Conservation (phyloP, 805 yeast species). For the Wickerhamiella sergipiensis region DNA sequence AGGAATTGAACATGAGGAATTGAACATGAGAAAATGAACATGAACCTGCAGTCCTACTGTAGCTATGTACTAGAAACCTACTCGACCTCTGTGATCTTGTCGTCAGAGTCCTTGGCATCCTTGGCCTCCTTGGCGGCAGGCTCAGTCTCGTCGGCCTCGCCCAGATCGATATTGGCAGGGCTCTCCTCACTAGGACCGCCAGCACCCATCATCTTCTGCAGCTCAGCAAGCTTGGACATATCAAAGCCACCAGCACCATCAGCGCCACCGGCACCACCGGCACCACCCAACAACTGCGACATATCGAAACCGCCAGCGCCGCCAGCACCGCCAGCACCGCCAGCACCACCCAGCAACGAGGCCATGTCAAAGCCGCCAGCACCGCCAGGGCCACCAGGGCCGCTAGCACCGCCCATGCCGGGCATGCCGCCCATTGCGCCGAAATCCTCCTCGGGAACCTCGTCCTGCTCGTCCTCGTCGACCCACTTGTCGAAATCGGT, state of each 20-base stretch:
- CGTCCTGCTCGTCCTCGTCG: constrained; percentile 95
- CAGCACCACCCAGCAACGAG: constrained; percentile 10
- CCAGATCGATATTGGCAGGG: constrained; percentile 11
- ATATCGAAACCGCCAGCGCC: constrained; percentile 19
- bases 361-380: constrained; percentile 21
- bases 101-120: neutral
- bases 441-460: constrained; percentile 35
- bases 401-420: constrained; percentile 19
- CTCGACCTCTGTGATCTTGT: neutral
- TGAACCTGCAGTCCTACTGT: too few relatives aligned
- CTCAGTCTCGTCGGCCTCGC: constrained; percentile 15
- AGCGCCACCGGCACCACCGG: constrained; percentile 18
- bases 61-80: neutral
- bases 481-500: constrained; percentile 98
- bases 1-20: too few relatives aligned
- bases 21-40: too few relatives aligned
- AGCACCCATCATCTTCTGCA: constrained; percentile 8
- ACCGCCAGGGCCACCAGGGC: constrained; percentile 18
- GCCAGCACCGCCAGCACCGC: constrained; percentile 28
- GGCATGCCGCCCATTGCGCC: constrained; percentile 26
- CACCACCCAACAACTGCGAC: constrained; percentile 15
- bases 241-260: constrained; percentile 21
- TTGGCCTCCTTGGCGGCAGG: neutral
- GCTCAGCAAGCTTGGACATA: constrained; percentile 15
- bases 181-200: constrained; percentile 12